Conservation (phyloP, 768 basidiomycete species). For the Cystofilobasidium capitatum region DNA sequence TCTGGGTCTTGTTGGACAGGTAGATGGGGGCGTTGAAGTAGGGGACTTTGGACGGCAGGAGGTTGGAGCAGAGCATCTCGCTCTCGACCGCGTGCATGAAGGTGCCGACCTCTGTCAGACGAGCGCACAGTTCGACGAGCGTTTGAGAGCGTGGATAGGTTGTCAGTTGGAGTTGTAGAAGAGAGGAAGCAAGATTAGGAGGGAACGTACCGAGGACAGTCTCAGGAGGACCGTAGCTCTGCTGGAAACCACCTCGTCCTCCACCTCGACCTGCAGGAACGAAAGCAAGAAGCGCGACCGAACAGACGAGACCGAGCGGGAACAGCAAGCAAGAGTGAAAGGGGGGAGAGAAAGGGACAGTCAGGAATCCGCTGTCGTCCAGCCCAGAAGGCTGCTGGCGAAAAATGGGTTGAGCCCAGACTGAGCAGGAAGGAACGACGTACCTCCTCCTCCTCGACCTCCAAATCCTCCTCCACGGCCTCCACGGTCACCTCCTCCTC, state of each 20-base stretch:
- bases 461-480: conserved; percentile 26
- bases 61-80: conserved; percentile 89
- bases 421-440: conserved; percentile 12
- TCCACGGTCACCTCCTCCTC: conserved; percentile 26
- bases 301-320: neutral
- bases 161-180: neutral
- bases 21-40: conserved; percentile 99
- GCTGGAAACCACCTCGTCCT: conserved; percentile 40
- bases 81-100: conserved; percentile 94
- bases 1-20: conserved; percentile 86
- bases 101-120: conserved; percentile 65
- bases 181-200: neutral
- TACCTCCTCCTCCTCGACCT: conserved; percentile 29
- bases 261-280: conserved; percentile 33
- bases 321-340: neutral
- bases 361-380: conserved; percentile 29
- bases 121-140: neutral
- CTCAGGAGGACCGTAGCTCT: conserved; percentile 43
- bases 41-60: conserved; percentile 80
- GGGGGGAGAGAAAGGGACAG: conserved; percentile 21
- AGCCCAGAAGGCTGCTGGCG: conserved; percentile 7
- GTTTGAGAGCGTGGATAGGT: neutral
- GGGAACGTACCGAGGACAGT: conserved; percentile 42
- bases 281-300: neutral
- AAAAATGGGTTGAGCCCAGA: neutral